Evolutionary conservation across 768 basidiomycete species (phyloP).

Genomic region (Mycena crocata): DNA sequence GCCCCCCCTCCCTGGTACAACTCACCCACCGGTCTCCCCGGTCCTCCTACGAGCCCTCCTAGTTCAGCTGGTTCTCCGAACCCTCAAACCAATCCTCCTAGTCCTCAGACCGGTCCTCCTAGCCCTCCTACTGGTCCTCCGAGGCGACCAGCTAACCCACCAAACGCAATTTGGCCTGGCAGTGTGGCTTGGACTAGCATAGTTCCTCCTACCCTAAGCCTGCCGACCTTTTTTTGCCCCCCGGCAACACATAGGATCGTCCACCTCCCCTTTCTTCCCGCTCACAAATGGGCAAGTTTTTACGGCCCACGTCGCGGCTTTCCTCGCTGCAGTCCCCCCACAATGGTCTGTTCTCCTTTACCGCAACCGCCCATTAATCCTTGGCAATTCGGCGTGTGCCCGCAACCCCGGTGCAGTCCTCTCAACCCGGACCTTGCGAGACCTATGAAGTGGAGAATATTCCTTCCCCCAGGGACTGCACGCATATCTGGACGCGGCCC

Average conservation of each 20-base stretch:
- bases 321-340: background rate
- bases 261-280: background rate
- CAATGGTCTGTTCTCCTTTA: background rate
- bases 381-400: background rate
- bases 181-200: background rate
- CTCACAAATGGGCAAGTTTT: background rate
- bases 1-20: too few species aligned
- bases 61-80: too few species aligned
- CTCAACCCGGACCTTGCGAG: slow-evolving; percentile 1
- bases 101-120: background rate
- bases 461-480: background rate
- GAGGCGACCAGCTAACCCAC: too few species aligned
- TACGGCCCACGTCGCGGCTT: background rate
- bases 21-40: too few species aligned
- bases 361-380: background rate
- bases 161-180: background rate
- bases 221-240: too few species aligned
- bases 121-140: too few species aligned
- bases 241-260: background rate
- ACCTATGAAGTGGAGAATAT: background rate
- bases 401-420: background rate
- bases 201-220: background rate
- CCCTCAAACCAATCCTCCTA: background rate
- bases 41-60: background rate
- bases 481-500: background rate